These are phyloP conservation scores for Talaromyces sp. DNA, from an alignment of 2,329 filamentous ascomycete species.

Conservation along the genomic window DNA sequence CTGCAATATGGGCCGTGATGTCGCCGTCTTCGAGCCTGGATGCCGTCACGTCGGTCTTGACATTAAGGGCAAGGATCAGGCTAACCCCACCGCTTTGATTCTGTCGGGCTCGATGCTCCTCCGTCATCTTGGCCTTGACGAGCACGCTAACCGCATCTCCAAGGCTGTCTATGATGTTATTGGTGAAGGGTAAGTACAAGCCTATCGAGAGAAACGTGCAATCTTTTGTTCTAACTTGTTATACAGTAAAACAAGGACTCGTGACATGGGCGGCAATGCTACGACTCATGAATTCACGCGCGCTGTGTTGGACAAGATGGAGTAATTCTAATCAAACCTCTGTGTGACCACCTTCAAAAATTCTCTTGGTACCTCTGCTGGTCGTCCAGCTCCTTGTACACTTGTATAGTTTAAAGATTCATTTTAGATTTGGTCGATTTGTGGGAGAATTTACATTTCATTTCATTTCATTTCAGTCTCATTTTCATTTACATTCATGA, in stretches of 20 bases:
- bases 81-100: slow-evolving; percentile 93
- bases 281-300: slow-evolving; percentile 93
- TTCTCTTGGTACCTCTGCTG: background rate
- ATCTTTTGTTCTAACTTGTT: slow-evolving; percentile 35
- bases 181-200: slow-evolving; percentile 69
- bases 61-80: slow-evolving; percentile 99
- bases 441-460: background rate
- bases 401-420: slow-evolving; percentile 6
- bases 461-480: too few relatives aligned
- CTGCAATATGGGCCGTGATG: slow-evolving; percentile 98
- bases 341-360: background rate
- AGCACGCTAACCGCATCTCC: slow-evolving; percentile 97
- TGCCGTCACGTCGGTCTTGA: slow-evolving; percentile 99
- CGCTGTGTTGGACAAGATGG: slow-evolving; percentile 94
- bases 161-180: slow-evolving; percentile 74
- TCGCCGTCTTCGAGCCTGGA: slow-evolving; percentile 96
- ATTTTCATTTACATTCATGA: background rate
- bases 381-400: slow-evolving; percentile 8
- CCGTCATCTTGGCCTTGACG: slow-evolving; percentile 91
- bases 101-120: slow-evolving; percentile 96
- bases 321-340: slow-evolving; percentile 43
- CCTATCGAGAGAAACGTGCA: background rate
- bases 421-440: background rate
- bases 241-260: slow-evolving; percentile 72
- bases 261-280: slow-evolving; percentile 88